A percentile compares a stretch with the other conserved stretches of the same genome.
phyloP scores from a whole-genome alignment of 257 asterid genomes.

The Solanum tacnaense region DNA sequence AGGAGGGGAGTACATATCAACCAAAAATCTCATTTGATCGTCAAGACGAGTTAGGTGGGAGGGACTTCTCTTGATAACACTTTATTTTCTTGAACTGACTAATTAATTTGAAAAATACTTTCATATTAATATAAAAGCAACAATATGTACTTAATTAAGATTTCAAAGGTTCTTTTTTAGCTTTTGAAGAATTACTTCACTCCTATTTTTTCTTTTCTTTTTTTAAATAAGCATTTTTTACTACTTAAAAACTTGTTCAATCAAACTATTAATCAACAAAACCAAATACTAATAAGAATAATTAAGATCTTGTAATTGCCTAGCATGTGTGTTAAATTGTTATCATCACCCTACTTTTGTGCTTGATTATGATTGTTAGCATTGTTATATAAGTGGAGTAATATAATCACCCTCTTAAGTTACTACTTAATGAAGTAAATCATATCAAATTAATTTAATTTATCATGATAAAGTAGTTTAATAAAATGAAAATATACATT shows the following conservation, averaged over 20 bases:
- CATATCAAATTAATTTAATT: neutral
- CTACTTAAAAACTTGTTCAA: neutral
- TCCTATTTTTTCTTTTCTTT: neutral
- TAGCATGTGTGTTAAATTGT: neutral
- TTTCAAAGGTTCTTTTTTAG: neutral
- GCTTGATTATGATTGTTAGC: neutral
- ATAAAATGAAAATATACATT: neutral
- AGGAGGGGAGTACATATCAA: neutral
- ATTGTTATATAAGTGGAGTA: neutral
- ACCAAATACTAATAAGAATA: neutral
- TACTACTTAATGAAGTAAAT: neutral
- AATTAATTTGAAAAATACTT: neutral
- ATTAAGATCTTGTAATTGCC: neutral
- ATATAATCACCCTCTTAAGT: neutral
- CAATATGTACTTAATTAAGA: neutral
- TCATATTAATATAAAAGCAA: neutral
- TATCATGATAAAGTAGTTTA: neutral
- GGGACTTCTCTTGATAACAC: neutral
- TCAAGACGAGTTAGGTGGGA: neutral
- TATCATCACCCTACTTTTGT: neutral
- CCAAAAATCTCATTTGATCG: neutral
- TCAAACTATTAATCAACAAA: neutral
- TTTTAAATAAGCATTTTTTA: neutral
- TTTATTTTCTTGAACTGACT: neutral
- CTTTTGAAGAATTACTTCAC: neutral